Evolutionary conservation across 352 stramenopile genomes (phyloP).

Genomic region (Globisporangium mamillatum): DNA sequence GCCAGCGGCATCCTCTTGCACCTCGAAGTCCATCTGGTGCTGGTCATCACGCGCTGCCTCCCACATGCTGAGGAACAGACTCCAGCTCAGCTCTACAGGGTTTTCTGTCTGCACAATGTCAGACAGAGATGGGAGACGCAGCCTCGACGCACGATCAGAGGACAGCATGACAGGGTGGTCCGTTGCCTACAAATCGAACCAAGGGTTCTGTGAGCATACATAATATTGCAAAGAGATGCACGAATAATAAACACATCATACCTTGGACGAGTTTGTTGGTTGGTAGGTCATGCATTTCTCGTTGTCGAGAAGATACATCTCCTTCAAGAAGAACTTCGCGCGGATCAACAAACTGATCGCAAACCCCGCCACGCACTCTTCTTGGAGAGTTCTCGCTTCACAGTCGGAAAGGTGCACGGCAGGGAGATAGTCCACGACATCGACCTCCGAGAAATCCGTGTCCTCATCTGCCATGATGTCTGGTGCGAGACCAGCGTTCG

Average conservation of each 20-base stretch:
- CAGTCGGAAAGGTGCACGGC: conserved; percentile 15
- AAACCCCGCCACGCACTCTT: conserved; percentile 37
- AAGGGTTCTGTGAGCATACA: neutral
- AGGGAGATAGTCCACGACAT: conserved; percentile 32
- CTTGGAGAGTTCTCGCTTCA: conserved; percentile 17
- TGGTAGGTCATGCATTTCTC: conserved; percentile 83
- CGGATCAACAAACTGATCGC: conserved; percentile 65
- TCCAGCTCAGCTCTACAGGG: conserved; percentile 51
- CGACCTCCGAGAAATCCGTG: conserved; percentile 38
- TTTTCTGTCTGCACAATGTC: conserved; percentile 31
- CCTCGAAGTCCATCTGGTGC: conserved; percentile 66
- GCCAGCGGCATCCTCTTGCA: conserved; percentile 22
- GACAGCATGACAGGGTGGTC: conserved; percentile 26
- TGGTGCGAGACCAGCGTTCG: conserved; percentile 27
- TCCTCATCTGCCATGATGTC: conserved; percentile 48
- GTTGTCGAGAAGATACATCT: conserved; percentile 63
- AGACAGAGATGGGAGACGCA: conserved; percentile 20
- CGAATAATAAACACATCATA: conserved; percentile 21
- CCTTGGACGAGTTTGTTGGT: conserved; percentile 45
- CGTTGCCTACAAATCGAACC: conserved; percentile 18
- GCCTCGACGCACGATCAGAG: conserved; percentile 15
- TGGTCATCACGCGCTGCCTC: conserved; percentile 58
- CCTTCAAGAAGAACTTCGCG: conserved; percentile 75
- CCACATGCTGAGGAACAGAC: conserved; percentile 54
- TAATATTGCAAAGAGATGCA: neutral